These are phyloP conservation scores for Fusarium dlaminii DNA, from an alignment of 2,329 filamentous ascomycete species.

Conservation along the genomic window DNA sequence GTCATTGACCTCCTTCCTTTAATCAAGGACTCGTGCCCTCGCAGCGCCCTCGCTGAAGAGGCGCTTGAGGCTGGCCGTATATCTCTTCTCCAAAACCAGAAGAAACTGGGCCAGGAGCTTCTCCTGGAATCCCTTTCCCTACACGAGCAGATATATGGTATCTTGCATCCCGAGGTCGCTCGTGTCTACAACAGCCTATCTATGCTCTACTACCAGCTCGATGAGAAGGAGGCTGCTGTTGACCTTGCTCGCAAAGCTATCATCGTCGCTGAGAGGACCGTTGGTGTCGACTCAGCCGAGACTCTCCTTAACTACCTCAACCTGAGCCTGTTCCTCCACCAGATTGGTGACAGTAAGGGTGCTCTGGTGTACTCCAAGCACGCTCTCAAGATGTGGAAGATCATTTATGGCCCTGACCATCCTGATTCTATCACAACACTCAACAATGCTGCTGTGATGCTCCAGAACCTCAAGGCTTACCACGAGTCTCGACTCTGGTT, in stretches of 20 bases:
- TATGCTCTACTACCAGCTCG: conserved; percentile 96
- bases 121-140: conserved; percentile 94
- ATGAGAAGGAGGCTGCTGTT: conserved; percentile 95
- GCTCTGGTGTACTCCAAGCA: conserved; percentile 92
- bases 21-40: conserved; percentile 92
- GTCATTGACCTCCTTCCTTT: conserved; percentile 93
- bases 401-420: conserved; percentile 93
- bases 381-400: conserved; percentile 93
- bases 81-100: conserved; percentile 94
- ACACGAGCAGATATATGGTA: conserved; percentile 98
- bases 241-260: conserved; percentile 97
- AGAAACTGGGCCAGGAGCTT: conserved; percentile 94
- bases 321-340: conserved; percentile 92
- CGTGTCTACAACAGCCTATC: conserved; percentile 94
- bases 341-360: conserved; percentile 85
- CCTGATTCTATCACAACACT: conserved; percentile 98
- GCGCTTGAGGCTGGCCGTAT: conserved; percentile 95
- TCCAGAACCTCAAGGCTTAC: conserved; percentile 94
- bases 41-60: conserved; percentile 92
- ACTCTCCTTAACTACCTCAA: conserved; percentile 97
- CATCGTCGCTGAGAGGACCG: conserved; percentile 92
- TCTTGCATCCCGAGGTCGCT: conserved; percentile 95
- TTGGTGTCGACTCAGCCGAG: conserved; percentile 92
- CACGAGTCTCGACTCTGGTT: conserved; percentile 97
- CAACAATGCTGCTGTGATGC: conserved; percentile 99